Evolutionary conservation across 805 yeast genomes (phyloP), one percentile per base, ranked within the genome.

Genomic region (Lipomyces mesembrius): DNA sequence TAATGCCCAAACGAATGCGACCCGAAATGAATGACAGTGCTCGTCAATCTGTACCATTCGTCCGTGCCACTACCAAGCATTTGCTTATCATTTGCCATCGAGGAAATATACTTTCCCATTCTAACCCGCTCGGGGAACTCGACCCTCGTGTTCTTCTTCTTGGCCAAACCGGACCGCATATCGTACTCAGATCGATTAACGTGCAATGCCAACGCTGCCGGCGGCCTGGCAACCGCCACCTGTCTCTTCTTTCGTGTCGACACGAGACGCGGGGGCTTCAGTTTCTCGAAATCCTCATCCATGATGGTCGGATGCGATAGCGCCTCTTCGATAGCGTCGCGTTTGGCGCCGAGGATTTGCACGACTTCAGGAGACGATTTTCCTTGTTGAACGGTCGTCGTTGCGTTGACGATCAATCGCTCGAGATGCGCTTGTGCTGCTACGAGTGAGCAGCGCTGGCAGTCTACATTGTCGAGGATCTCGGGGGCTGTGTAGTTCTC

Each of bases 1-100:
- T 94, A 94, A 77, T 94, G 99, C n/a, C 99, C 99, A 76, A 92
- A 95, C 74, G 94, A 92, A 74, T 95, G 98, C 0, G 97, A 90
- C 59, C 99, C 99, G 76, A 89, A 93, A 77, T 94, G 99, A 0
- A 94, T 88, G 57, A 94, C 90, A 0, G 91, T 95, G 0, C 97
- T 91, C 75, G 90, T 90, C 68, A 94, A 82, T 52, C 87, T 83
- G 77, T 94, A 94, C 83, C 65, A 79, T 11, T 62, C 60, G 14
- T n/a, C 49, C 17, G 7, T 17, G 12, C 5, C 65, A 8, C 56
- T 53, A 5, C 49, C 22, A 5, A 17, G 25, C 34, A n/a, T 22
- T 46, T 20, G 9, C 22, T 43, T n/a, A 20, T 60, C 11, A 12
- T 20, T 60, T n/a, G 61, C 35, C 22, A 67, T 57, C 27, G 54